Evolutionary conservation across 768 basidiomycete species (phyloP).

Genomic region (Mycena chlorophos): DNA sequence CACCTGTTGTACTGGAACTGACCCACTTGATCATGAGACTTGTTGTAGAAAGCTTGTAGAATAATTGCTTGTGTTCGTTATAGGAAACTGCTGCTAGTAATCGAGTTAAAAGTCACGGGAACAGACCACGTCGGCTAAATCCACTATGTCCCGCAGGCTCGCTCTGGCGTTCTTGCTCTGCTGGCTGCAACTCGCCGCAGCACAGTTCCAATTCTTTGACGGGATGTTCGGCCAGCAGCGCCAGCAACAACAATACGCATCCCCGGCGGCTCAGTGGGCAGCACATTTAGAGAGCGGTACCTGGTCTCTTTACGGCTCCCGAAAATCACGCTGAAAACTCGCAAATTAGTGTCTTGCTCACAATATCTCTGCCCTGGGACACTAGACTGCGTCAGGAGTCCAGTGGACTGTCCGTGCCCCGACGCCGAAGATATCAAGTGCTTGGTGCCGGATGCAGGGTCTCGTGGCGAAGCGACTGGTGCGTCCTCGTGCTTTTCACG

Average conservation of each 20-base stretch:
- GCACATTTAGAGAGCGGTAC: conserved; percentile 65
- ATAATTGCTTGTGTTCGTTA: too few species aligned
- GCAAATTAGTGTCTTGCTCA: conserved; percentile 72
- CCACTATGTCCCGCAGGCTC: too few species aligned
- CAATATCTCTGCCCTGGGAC: conserved; percentile 76
- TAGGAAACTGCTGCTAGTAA: too few species aligned
- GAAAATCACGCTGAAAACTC: neutral
- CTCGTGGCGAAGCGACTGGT: conserved; percentile 35
- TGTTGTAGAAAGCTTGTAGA: too few species aligned
- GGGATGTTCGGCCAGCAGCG: conserved; percentile 70
- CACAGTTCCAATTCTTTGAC: conserved; percentile 81
- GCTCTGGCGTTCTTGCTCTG: neutral
- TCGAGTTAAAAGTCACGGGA: neutral
- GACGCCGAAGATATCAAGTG: conserved; percentile 77
- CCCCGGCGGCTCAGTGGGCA: conserved; percentile 62
- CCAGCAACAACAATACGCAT: conserved; percentile 55
- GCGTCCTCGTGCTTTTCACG: neutral
- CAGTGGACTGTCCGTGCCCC: conserved; percentile 77
- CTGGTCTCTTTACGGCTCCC: conserved; percentile 22
- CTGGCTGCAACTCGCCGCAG: conserved; percentile 37
- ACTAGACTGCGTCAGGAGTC: conserved; percentile 63
- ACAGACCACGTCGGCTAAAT: too few species aligned
- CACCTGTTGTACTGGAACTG: too few species aligned
- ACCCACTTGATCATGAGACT: too few species aligned
- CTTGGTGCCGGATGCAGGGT: conserved; percentile 60